Evolutionary conservation across 257 asterid genomes (phyloP).

Genomic region (Przewalskia tangutica): DNA sequence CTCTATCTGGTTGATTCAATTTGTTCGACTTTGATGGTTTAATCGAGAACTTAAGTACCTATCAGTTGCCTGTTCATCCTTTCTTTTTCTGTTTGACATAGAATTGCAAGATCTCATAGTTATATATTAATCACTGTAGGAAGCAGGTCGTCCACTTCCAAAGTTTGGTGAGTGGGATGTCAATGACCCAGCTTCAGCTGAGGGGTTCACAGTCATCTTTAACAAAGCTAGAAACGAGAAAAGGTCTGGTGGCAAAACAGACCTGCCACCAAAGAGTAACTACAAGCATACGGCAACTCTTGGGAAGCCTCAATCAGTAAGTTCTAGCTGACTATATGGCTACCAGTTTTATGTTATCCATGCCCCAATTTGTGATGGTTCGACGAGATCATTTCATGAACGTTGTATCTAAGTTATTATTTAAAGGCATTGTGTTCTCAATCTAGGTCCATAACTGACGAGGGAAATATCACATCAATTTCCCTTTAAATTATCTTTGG

Average conservation of each 20-base stretch:
- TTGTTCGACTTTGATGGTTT: not conserved
- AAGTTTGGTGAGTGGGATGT: slow-evolving; percentile 78
- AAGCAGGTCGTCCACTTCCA: slow-evolving; percentile 45
- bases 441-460: not conserved
- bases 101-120: not conserved
- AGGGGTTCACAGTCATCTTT: slow-evolving; percentile 60
- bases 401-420: not conserved
- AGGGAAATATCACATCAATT: not conserved
- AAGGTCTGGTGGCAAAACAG: slow-evolving; percentile 44
- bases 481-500: not conserved
- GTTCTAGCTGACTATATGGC: slow-evolving; percentile 9
- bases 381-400: not conserved
- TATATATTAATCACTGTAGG: slow-evolving; percentile 13
- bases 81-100: not conserved
- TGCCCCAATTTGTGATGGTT: not conserved
- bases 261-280: slow-evolving; percentile 35
- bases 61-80: not conserved
- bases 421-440: not conserved
- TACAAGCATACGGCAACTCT: slow-evolving; percentile 41
- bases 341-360: not conserved
- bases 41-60: too few species aligned
- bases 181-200: slow-evolving; percentile 57
- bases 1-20: not conserved
- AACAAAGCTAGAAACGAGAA: slow-evolving; percentile 54
- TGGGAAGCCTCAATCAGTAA: slow-evolving; percentile 65